These are phyloP conservation scores for Whalleya microplaca DNA, from an alignment of 2,329 filamentous ascomycete species.

Conservation along the genomic window DNA sequence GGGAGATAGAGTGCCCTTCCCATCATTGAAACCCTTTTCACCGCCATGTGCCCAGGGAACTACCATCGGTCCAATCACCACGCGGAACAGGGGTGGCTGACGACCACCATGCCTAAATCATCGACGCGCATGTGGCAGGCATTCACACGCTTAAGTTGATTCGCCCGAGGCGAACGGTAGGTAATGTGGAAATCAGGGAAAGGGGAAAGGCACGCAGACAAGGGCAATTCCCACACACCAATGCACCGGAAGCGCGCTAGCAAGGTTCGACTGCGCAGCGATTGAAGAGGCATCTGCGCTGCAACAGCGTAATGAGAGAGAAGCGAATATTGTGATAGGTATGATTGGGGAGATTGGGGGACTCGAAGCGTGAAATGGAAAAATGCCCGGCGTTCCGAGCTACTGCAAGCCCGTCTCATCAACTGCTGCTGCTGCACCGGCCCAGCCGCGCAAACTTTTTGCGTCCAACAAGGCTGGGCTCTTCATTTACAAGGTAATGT, in stretches of 20 bases:
- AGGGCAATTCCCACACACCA: constrained; percentile 30
- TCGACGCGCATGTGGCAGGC: constrained; percentile 30
- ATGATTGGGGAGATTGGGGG: background rate
- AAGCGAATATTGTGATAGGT: background rate
- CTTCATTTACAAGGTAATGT: background rate
- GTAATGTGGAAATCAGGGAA: constrained; percentile 17
- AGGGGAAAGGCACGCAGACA: constrained; percentile 13
- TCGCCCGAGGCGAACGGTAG: constrained; percentile 26
- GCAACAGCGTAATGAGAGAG: constrained; percentile 6
- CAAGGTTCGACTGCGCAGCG: constrained; percentile 12
- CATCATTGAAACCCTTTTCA: constrained; percentile 20
- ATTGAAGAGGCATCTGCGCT: constrained; percentile 16
- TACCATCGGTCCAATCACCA: constrained; percentile 30
- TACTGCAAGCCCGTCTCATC: constrained; percentile 3
- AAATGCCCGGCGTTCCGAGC: constrained; percentile 1
- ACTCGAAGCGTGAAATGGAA: background rate
- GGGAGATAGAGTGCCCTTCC: too few relatives aligned
- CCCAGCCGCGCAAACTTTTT: constrained; percentile 1
- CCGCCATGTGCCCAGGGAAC: constrained; percentile 34
- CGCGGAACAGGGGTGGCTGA: constrained; percentile 14
- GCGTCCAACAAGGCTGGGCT: constrained; percentile 4
- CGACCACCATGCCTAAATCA: constrained; percentile 31
- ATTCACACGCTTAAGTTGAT: constrained; percentile 25
- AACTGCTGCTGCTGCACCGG: background rate
- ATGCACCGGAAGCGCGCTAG: constrained; percentile 35